Conservation (phyloP, 2,329 filamentous ascomycete genomes). For the Scedosporium dehoogii region DNA sequence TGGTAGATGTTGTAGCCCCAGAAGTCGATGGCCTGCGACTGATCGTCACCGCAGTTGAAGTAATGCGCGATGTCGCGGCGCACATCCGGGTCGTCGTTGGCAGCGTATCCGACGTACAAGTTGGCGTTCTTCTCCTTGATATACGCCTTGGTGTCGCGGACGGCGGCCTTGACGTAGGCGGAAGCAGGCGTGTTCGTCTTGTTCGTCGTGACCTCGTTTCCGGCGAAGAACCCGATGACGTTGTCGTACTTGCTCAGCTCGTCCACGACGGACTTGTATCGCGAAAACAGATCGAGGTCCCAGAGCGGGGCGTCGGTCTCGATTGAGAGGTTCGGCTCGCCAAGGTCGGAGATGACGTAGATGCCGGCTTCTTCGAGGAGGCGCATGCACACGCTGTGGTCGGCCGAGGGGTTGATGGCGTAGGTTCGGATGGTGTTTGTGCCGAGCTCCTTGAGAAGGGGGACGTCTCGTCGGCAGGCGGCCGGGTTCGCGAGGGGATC, state of each 20-base stretch:
- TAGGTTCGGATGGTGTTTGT: slow-evolving; percentile 96
- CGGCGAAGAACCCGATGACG: slow-evolving; percentile 93
- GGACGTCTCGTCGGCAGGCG: slow-evolving; percentile 76
- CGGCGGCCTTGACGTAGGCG: slow-evolving; percentile 93
- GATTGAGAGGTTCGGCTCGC: slow-evolving; percentile 74
- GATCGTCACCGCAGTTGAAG: slow-evolving; percentile 74
- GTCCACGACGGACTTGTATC: slow-evolving; percentile 80
- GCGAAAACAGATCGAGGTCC: slow-evolving; percentile 66
- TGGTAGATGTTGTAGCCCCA: slow-evolving; percentile 99
- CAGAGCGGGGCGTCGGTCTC: slow-evolving; percentile 70
- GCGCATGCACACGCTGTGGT: slow-evolving; percentile 81
- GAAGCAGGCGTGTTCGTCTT: slow-evolving; percentile 81
- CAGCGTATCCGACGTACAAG: slow-evolving; percentile 90
- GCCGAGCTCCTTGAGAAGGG: slow-evolving; percentile 63
- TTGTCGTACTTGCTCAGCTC: slow-evolving; percentile 75
- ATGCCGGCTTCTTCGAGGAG: slow-evolving; percentile 76
- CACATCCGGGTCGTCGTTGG: slow-evolving; percentile 82
- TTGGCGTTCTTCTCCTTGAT: slow-evolving; percentile 74
- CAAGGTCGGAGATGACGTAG: slow-evolving; percentile 89
- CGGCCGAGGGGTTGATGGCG: slow-evolving; percentile 67
- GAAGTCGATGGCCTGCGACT: slow-evolving; percentile 69
- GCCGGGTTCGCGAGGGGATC: slow-evolving; percentile 71
- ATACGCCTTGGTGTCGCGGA: slow-evolving; percentile 91
- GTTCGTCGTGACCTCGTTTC: slow-evolving; percentile 92
- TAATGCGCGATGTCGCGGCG: slow-evolving; percentile 76